Evolutionary conservation across 73 alveolate species (phyloP), one percentile per base, ranked within the genome.

Genomic region (Paramecium caudatum): DNA sequence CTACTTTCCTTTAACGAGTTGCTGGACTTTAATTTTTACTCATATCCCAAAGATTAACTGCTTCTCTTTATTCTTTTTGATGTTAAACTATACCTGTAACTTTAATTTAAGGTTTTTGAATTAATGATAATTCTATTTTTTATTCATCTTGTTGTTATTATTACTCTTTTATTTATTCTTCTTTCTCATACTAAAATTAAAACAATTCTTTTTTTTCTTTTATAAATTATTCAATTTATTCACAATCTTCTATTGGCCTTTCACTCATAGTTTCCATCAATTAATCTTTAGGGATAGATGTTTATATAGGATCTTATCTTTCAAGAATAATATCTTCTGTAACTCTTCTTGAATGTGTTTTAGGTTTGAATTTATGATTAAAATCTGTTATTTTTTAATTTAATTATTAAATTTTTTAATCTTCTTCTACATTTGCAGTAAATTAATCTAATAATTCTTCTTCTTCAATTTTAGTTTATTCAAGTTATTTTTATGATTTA

Each of bases 41-140:
- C n/a, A n/a, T 55, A 55, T 55, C 80, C 80, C 80, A 55, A 10
- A 55, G 8, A 1, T 55, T 43, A 4, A 55, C 17, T 10, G 80
- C 80, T 27, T 55, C 80, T 55, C 80, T 55, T 27, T 55, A 55
- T 55, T 55, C 80, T 27, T 16, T 4, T 1, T 2, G 0, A 0
- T 55, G 80, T 23, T 10, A 55, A 27, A 27, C 1, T 23, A n/a
- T n/a, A n/a, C n/a, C n/a, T n/a, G 8, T 17, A 55, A 27, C 30
- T 3, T 19, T 19, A 25, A 4, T 16, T 55, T 55, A 55, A 19
- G 43, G 17, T 21, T 55, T 2, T 8, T 2, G 23, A 23, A 9
- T 16, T 55, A 25, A 21, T 7, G 23, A 1, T 17, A 3, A 9
- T 15, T 3, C 23, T 6, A 55, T 7, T 1, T 5, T 21, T 0